Percentiles rank a stretch among this genome's conserved stretches.
Conservation (phyloP, 352 stramenopile species). For the Thalassiosira allenii region DNA sequence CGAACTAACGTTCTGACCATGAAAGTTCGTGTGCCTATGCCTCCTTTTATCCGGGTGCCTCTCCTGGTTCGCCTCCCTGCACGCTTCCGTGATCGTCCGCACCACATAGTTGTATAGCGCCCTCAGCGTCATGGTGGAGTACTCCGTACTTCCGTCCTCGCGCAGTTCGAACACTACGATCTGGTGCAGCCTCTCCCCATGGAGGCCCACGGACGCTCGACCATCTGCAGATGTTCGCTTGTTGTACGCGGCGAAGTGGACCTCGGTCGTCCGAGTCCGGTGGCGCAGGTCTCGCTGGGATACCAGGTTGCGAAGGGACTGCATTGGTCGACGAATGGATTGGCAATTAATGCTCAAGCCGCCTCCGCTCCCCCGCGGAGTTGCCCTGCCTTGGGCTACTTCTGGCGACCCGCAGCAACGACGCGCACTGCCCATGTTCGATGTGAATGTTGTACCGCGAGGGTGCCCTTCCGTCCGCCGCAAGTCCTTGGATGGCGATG, state of each 20-base stretch:
- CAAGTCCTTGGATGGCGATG: too few relatives aligned
- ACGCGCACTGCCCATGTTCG: too few relatives aligned
- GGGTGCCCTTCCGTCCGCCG: too few relatives aligned
- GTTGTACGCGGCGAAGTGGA: neutral
- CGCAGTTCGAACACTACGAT: conserved; percentile 78
- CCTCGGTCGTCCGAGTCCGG: neutral
- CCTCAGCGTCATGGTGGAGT: conserved; percentile 65
- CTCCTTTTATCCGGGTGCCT: conserved; percentile 1
- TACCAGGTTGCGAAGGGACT: too few relatives aligned
- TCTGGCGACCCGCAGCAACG: too few relatives aligned
- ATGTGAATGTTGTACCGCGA: too few relatives aligned
- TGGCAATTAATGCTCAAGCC: too few relatives aligned
- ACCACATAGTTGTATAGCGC: conserved; percentile 72
- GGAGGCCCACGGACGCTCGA: conserved; percentile 4
- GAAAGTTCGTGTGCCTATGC: neutral
- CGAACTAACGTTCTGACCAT: neutral
- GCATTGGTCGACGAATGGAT: too few relatives aligned
- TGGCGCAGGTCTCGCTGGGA: too few relatives aligned
- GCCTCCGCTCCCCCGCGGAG: too few relatives aligned
- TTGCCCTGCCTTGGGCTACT: too few relatives aligned
- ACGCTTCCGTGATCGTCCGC: conserved; percentile 48
- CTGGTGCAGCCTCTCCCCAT: conserved; percentile 69
- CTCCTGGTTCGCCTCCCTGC: conserved; percentile 14
- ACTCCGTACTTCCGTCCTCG: conserved; percentile 63
- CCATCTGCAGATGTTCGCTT: neutral